Evolutionary conservation across 192 early-diverging fungal genomes (phyloP), one percentile per base, ranked within the genome.

Genomic region (Entomortierella lignicola): DNA sequence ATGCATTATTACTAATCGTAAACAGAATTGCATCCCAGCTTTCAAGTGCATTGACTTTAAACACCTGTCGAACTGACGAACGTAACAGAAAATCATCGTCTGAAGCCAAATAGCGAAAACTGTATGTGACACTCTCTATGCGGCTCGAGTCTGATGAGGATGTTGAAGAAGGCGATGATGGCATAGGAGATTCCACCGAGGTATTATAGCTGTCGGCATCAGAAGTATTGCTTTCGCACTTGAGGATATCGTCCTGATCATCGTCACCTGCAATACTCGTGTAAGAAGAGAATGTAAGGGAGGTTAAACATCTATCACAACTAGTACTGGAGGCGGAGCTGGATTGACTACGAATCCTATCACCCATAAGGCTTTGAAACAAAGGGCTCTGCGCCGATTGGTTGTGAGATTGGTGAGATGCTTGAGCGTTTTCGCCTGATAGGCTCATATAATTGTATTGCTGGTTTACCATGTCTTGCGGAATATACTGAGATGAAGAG

Each of bases 41-140:
- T 56, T 93, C 92, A 37, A 93, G 75, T 1, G 92, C 92, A 77
- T 92, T 85, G 21, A 63, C 55, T 58, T 89, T 90, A 63, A 93
- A 93, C 43, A 81, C 83, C 18, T 89, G 81, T 51, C 92, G 81
- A 21, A 91, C 77, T 0, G 74, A 25, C 2, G 91, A 74, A 23
- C 91, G 84, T 81, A 93, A 85, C 6, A 93, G 69, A 37, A 90
- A 93, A 63, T 93, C 92, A 77, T 93, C 92, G 73, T 93, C 92
- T 10, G 88, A 85, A 6, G 83, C 88, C n/a, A 84, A 55, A 60
- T 85, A 91, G 42, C 74, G 64, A 39, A 90, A 85, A 27, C 82
- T 77, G 72, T 87, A 92, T 21, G 50, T 39, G 12, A 31, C 27
- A 7, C 26, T 42, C 15, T 34, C 29, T 25, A 29, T 13, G 34